phyloP scores from a whole-genome alignment of 441 rosid species.

The Mallotus repandus region DNA sequence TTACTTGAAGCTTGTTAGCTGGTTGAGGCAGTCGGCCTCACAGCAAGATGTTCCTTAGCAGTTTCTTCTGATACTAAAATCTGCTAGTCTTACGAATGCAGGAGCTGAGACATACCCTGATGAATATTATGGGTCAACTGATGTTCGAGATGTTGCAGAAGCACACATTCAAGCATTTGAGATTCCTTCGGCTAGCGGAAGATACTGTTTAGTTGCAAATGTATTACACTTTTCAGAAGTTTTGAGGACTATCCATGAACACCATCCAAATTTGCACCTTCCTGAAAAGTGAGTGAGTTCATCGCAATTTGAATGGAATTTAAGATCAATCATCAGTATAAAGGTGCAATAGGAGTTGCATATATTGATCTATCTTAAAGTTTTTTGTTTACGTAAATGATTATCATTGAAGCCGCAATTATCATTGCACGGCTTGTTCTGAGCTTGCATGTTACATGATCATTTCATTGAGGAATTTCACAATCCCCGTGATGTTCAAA shows the following conservation, averaged over 20 bases:
- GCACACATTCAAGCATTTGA: slow-evolving; percentile 67
- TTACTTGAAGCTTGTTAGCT: not conserved
- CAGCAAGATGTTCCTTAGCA: not conserved
- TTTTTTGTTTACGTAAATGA: not conserved
- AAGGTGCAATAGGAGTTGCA: too few species aligned
- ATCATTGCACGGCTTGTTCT: not conserved
- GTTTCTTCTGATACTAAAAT: not conserved
- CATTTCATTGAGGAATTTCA: not conserved
- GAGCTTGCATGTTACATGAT: too few species aligned
- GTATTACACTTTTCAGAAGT: slow-evolving; percentile 40
- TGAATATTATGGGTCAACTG: slow-evolving; percentile 36
- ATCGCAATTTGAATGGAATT: too few species aligned
- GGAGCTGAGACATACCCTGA: slow-evolving; percentile 39
- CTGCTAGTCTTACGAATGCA: slow-evolving; percentile 9
- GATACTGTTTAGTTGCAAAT: slow-evolving; percentile 49
- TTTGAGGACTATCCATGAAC: slow-evolving; percentile 42
- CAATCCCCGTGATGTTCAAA: not conserved
- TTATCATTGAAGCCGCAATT: too few species aligned
- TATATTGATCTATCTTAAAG: too few species aligned
- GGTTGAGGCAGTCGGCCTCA: not conserved
- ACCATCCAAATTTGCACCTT: slow-evolving; percentile 44
- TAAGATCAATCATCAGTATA: too few species aligned
- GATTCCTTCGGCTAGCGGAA: slow-evolving; percentile 49
- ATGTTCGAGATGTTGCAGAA: slow-evolving; percentile 61
- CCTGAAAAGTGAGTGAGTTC: slow-evolving; percentile 40